Evolutionary conservation across 768 basidiomycete species (phyloP).

Genomic region (Hygrophorus pudorinus): DNA sequence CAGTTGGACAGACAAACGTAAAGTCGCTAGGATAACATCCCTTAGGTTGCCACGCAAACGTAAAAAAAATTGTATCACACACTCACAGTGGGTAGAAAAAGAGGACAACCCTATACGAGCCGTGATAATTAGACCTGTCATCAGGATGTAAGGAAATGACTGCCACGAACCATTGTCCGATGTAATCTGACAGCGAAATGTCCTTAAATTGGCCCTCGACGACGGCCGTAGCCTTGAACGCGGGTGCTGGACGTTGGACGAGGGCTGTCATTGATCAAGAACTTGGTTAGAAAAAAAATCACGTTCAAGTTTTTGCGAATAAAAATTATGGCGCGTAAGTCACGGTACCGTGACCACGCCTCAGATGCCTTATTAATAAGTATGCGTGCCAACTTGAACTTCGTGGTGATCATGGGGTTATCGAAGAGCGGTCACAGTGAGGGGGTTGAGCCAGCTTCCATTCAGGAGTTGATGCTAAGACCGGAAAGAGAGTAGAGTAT

Average conservation of each 20-base stretch:
- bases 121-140: conserved; percentile 2
- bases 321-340: too few relatives aligned
- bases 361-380: too few relatives aligned
- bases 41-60: neutral
- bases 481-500: too few relatives aligned
- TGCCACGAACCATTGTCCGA: conserved; percentile 67
- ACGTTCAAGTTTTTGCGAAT: too few relatives aligned
- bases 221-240: conserved; percentile 69
- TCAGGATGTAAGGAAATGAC: neutral
- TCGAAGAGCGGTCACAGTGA: too few relatives aligned
- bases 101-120: conserved; percentile 64
- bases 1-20: conserved; percentile 90
- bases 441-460: too few relatives aligned
- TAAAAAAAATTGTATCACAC: conserved; percentile 4
- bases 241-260: conserved; percentile 79
- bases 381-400: too few relatives aligned
- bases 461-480: too few relatives aligned
- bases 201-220: conserved; percentile 71
- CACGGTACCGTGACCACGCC: too few relatives aligned
- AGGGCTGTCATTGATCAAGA: conserved; percentile 53
- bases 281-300: conserved; percentile 10
- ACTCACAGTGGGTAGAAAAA: conserved; percentile 90
- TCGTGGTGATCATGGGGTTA: too few relatives aligned
- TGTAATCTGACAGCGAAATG: conserved; percentile 59
- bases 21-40: conserved; percentile 47